These are phyloP conservation scores for Chaetomiaceae sp. DNA, from an alignment of 2,329 filamentous ascomycete species.

Conservation along the genomic window DNA sequence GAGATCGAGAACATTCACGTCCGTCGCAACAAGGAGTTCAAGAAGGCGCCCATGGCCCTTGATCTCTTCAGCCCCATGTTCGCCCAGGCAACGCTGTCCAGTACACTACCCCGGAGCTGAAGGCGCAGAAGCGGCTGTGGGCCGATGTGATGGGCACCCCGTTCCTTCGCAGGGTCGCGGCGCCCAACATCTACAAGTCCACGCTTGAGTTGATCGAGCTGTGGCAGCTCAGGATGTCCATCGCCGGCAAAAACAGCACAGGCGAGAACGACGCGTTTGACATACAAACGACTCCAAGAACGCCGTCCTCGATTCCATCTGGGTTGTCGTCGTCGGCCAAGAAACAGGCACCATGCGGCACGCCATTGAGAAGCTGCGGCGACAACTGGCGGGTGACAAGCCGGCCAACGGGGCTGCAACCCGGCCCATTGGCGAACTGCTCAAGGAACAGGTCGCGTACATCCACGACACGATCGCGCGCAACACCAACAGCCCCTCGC, in stretches of 20 bases:
- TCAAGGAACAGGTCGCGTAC: constrained; percentile 15
- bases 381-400: background rate
- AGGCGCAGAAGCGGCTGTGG: constrained; percentile 27
- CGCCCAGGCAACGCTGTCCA: constrained; percentile 25
- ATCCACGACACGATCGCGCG: constrained; percentile 18
- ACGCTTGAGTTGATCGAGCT: constrained; percentile 25
- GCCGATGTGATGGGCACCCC: constrained; percentile 27
- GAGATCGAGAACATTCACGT: no score
- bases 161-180: constrained; percentile 27
- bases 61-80: constrained; percentile 25
- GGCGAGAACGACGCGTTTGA: constrained; percentile 25
- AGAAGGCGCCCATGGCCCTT: constrained; percentile 23
- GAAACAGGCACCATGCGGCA: constrained; percentile 26
- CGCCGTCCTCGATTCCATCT: constrained; percentile 35
- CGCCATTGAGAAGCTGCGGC: constrained; percentile 13
- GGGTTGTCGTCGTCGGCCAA: constrained; percentile 32
- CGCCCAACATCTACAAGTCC: constrained; percentile 25
- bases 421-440: no score
- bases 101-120: constrained; percentile 25
- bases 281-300: constrained; percentile 31
- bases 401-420: no score
- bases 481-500: constrained; percentile 5
- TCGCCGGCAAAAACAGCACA: background rate
- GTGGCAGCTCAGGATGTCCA: constrained; percentile 25
- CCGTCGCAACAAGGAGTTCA: constrained; percentile 28